A percentile compares a stretch with the other conserved stretches of the same genome.
These are phyloP conservation scores for Parasitella parasitica DNA, from an alignment of 371 early-diverging fungal species.

Conservation along the genomic window DNA sequence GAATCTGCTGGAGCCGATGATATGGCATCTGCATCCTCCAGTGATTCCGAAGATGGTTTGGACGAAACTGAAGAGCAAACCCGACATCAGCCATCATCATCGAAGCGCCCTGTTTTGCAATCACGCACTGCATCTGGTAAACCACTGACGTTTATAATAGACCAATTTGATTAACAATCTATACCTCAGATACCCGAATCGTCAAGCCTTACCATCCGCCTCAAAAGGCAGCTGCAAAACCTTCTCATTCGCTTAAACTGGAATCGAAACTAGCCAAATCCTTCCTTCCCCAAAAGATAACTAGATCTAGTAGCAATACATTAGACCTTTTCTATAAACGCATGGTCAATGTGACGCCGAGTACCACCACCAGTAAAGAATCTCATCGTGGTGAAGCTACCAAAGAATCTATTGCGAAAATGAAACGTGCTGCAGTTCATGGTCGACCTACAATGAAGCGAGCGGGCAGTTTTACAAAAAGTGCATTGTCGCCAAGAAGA, in stretches of 20 bases:
- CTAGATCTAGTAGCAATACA: background rate
- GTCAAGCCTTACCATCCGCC: background rate
- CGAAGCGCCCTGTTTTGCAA: background rate
- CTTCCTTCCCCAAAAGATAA: background rate
- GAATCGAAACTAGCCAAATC: background rate
- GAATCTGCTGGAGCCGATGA: slow-evolving; percentile 12
- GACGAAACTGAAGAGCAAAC: background rate
- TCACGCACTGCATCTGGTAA: background rate
- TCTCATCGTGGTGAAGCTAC: slow-evolving; percentile 18
- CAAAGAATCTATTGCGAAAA: slow-evolving; percentile 14
- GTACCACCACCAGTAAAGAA: background rate
- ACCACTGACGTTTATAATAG: background rate
- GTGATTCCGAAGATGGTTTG: background rate
- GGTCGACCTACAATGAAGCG: slow-evolving; percentile 25
- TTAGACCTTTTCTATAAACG: slow-evolving; percentile 15
- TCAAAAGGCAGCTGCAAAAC: background rate
- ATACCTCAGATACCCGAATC: background rate
- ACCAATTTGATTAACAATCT: background rate
- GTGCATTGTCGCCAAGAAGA: slow-evolving; percentile 14
- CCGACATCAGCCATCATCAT: background rate
- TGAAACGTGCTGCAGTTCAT: slow-evolving; percentile 17
- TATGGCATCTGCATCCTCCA: slow-evolving; percentile 6
- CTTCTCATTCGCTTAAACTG: background rate
- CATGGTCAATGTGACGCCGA: background rate
- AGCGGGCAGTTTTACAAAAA: slow-evolving; percentile 17